Percentiles rank a stretch among this genome's conserved stretches.
Evolutionary conservation across 2,329 filamentous ascomycete genomes (phyloP).

Genomic region (Pseudopithomyces maydicus): DNA sequence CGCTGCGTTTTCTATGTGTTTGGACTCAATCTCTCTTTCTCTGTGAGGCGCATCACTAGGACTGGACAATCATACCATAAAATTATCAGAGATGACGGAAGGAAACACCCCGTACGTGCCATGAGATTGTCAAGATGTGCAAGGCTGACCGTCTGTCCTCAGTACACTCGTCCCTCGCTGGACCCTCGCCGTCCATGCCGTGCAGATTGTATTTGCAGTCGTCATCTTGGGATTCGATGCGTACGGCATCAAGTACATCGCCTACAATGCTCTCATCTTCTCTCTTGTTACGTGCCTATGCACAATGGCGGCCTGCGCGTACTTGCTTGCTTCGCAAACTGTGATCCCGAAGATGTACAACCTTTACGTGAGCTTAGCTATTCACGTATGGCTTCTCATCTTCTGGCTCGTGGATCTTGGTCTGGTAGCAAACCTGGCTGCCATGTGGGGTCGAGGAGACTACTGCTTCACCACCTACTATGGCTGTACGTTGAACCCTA

Average conservation of each 20-base stretch:
- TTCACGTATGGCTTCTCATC: constrained; percentile 58
- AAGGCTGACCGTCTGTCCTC: background rate
- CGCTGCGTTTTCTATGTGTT: background rate
- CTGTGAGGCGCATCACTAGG: background rate
- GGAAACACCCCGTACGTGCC: background rate
- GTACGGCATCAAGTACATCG: constrained; percentile 48
- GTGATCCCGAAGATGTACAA: constrained; percentile 54
- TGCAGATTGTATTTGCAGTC: constrained; percentile 49
- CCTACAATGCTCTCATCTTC: constrained; percentile 49
- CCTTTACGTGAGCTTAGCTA: constrained; percentile 58
- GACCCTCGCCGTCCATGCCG: constrained; percentile 24
- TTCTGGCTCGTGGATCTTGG: constrained; percentile 55
- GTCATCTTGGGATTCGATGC: constrained; percentile 55
- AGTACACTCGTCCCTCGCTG: constrained; percentile 17
- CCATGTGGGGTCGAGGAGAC: constrained; percentile 20
- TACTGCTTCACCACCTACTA: constrained; percentile 15
- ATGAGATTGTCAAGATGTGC: too few relatives aligned
- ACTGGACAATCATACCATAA: background rate
- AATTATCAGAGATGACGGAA: background rate
- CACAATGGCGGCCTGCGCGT: constrained; percentile 53
- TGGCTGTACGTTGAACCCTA: constrained; percentile 10
- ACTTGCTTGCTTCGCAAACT: constrained; percentile 53
- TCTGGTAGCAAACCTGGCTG: constrained; percentile 29
- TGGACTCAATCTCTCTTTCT: background rate
- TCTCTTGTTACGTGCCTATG: constrained; percentile 42